Conservation (phyloP, 2,329 filamentous ascomycete species). For the Neofusicoccum kwambonambiense region DNA sequence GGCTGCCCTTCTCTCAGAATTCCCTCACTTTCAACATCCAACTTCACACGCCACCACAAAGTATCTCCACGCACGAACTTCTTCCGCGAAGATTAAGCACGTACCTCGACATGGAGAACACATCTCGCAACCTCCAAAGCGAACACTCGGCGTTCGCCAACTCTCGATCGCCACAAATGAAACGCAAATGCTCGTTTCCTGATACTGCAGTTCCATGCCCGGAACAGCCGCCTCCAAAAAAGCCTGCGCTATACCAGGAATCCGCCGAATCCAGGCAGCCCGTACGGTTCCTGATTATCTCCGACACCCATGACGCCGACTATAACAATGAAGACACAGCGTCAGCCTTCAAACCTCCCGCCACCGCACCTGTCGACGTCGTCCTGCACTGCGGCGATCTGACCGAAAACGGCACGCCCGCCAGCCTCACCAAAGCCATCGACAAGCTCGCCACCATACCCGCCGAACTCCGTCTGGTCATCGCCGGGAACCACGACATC, state of each 20-base stretch:
- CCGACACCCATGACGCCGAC: slow-evolving; percentile 40
- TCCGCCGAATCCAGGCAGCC: neutral
- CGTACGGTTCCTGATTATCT: slow-evolving; percentile 40
- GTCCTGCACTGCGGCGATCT: slow-evolving; percentile 62
- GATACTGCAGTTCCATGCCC: too few relatives aligned
- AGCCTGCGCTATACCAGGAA: neutral
- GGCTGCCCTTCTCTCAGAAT: too few relatives aligned
- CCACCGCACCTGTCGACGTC: slow-evolving; percentile 51
- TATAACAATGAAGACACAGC: neutral
- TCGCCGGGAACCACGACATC: slow-evolving; percentile 63
- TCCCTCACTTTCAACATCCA: too few relatives aligned
- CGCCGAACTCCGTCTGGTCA: slow-evolving; percentile 60
- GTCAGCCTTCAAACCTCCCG: slow-evolving; percentile 32
- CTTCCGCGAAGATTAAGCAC: too few relatives aligned
- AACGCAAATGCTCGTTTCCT: too few relatives aligned
- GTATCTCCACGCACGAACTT: too few relatives aligned
- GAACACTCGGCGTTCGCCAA: too few relatives aligned
- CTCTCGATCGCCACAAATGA: too few relatives aligned
- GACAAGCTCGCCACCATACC: slow-evolving; percentile 48
- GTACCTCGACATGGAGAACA: too few relatives aligned
- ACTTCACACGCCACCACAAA: too few relatives aligned
- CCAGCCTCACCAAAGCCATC: slow-evolving; percentile 49
- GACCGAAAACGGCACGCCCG: slow-evolving; percentile 49
- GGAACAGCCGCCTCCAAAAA: too few relatives aligned
- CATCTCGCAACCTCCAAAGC: too few relatives aligned